Conservation (phyloP, 31 red algal genomes). For the Bonnemaisonia californica region DNA sequence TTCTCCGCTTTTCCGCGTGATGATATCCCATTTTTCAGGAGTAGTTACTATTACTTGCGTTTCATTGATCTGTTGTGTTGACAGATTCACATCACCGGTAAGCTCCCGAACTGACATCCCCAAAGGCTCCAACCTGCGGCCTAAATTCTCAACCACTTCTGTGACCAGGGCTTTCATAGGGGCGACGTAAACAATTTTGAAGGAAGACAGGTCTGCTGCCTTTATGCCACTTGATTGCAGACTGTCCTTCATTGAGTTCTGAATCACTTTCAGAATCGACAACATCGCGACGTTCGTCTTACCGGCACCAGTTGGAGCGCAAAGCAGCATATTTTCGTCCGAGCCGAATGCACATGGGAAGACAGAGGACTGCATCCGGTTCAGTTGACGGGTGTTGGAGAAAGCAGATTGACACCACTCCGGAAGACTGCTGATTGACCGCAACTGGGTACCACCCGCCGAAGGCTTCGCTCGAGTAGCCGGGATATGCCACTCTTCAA, state of each 20-base stretch:
- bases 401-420: slow-evolving; percentile 77
- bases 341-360: slow-evolving; percentile 74
- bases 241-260: slow-evolving; percentile 2
- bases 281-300: slow-evolving; percentile 97
- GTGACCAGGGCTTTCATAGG: slow-evolving; percentile 97
- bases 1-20: slow-evolving; percentile 88
- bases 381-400: slow-evolving; percentile 63
- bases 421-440: slow-evolving; percentile 62
- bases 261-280: slow-evolving; percentile 68
- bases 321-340: slow-evolving; percentile 92
- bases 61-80: slow-evolving; percentile 58
- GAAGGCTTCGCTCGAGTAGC: slow-evolving; percentile 27
- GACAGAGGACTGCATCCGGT: slow-evolving; percentile 81
- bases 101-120: slow-evolving; percentile 85
- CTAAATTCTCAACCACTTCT: slow-evolving; percentile 88
- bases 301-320: slow-evolving; percentile 95
- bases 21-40: slow-evolving; percentile 99
- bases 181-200: slow-evolving; percentile 95
- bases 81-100: slow-evolving; percentile 89
- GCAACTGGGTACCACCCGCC: slow-evolving; percentile 7
- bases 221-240: neutral
- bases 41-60: slow-evolving; percentile 97
- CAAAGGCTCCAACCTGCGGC: slow-evolving; percentile 39
- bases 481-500: slow-evolving; percentile 83
- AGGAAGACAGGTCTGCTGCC: slow-evolving; percentile 50